Conservation (phyloP, 163 green algal species). For the Picocystis sp. region DNA sequence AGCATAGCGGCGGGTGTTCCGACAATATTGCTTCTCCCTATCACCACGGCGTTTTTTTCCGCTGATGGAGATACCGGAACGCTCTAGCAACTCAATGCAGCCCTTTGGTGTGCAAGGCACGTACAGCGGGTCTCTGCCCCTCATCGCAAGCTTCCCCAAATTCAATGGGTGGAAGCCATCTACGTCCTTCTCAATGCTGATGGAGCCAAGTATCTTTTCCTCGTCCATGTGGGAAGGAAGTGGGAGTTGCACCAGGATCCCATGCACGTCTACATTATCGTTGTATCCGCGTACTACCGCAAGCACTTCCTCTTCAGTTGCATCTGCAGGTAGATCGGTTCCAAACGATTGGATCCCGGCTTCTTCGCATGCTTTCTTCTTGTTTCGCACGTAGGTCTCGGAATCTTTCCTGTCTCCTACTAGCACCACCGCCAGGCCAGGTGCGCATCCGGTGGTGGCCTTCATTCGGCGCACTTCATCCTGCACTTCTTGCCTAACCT, state of each 20-base stretch:
- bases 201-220: slow-evolving; percentile 17
- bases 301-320: slow-evolving; percentile 25
- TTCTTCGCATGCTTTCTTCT: slow-evolving; percentile 71
- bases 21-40: slow-evolving; percentile 34
- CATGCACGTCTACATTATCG: slow-evolving; percentile 37
- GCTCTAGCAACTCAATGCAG: slow-evolving; percentile 30
- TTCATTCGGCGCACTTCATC: slow-evolving; percentile 9
- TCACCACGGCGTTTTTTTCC: slow-evolving; percentile 30
- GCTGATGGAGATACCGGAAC: slow-evolving; percentile 27
- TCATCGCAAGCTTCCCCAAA: slow-evolving; percentile 32
- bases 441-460: slow-evolving; percentile 16
- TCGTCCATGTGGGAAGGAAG: slow-evolving; percentile 32
- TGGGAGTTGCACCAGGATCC: slow-evolving; percentile 69
- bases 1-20: slow-evolving; percentile 32
- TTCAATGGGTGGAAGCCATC: slow-evolving; percentile 39
- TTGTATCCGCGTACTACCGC: slow-evolving; percentile 23
- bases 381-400: slow-evolving; percentile 83
- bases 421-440: slow-evolving; percentile 79
- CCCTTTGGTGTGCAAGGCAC: slow-evolving; percentile 32
- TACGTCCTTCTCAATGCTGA: slow-evolving; percentile 23
- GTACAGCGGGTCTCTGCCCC: slow-evolving; percentile 28
- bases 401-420: slow-evolving; percentile 76
- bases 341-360: slow-evolving; percentile 67
- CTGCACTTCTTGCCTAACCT: slow-evolving; percentile 9
- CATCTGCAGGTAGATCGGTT: slow-evolving; percentile 47